These are phyloP conservation scores for Pinus albicaulis DNA, from an alignment of 75 land plant species.

Conservation along the genomic window DNA sequence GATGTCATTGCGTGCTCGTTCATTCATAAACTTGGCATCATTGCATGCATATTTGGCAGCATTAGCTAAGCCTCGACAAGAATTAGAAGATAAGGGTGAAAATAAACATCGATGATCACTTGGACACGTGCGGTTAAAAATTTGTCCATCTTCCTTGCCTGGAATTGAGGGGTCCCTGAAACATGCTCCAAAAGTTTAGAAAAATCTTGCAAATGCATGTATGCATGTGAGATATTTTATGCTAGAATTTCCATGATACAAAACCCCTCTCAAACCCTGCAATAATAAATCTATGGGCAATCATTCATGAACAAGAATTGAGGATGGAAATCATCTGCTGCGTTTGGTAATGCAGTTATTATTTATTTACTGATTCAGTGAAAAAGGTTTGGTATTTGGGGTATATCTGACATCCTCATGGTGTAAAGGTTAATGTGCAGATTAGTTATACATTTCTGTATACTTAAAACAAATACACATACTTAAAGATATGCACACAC, in stretches of 20 bases:
- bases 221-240: neutral
- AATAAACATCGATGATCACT: slow-evolving; percentile 6
- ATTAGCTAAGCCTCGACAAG: slow-evolving; percentile 55
- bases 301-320: neutral
- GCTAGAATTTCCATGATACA: neutral
- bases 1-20: slow-evolving; percentile 90
- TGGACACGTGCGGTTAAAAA: neutral
- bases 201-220: neutral
- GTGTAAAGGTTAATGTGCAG: no score
- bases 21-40: slow-evolving; percentile 93
- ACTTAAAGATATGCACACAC: no score
- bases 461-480: no score
- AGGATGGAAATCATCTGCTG: no score
- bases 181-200: neutral
- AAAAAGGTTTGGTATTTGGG: no score
- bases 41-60: slow-evolving; percentile 83
- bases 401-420: no score
- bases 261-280: neutral
- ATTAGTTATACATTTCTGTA: no score
- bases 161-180: neutral
- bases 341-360: no score
- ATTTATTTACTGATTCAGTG: no score
- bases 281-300: neutral
- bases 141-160: neutral
- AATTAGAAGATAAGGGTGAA: slow-evolving; percentile 12